phyloP scores from a whole-genome alignment of 495 filamentous ascomycete genomes.

The Aspergillus conjunctus region DNA sequence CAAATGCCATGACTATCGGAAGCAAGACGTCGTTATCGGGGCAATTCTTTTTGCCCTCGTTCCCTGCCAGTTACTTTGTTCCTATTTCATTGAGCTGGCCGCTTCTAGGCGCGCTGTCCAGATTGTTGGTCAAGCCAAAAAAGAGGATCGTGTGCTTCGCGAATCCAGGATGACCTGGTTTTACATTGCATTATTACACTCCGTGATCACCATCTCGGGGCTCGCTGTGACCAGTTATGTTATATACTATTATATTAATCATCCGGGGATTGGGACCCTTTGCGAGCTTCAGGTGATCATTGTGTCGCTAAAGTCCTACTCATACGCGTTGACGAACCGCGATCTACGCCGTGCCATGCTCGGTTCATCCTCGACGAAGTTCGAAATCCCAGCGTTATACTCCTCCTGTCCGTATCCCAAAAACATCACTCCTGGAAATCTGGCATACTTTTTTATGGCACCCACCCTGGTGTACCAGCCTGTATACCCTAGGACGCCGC shows the following conservation, averaged over 20 bases:
- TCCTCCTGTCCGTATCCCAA: slow-evolving; percentile 79
- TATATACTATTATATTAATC: slow-evolving; percentile 87
- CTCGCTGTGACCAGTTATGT: slow-evolving; percentile 77
- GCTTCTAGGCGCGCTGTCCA: slow-evolving; percentile 75
- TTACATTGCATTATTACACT: slow-evolving; percentile 74
- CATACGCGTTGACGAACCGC: slow-evolving; percentile 94
- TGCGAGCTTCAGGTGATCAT: slow-evolving; percentile 91
- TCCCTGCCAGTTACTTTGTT: slow-evolving; percentile 85
- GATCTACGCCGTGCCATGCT: slow-evolving; percentile 89
- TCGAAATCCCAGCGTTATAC: slow-evolving; percentile 78
- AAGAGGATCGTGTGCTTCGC: slow-evolving; percentile 49
- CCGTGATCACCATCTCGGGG: slow-evolving; percentile 79
- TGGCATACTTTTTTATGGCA: slow-evolving; percentile 95
- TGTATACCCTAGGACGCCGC: slow-evolving; percentile 79
- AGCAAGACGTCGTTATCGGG: slow-evolving; percentile 74
- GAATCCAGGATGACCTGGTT: slow-evolving; percentile 74
- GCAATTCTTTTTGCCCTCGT: slow-evolving; percentile 78
- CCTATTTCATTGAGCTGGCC: slow-evolving; percentile 81
- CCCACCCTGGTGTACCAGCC: slow-evolving; percentile 97
- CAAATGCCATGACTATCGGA: slow-evolving; percentile 83
- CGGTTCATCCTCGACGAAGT: slow-evolving; percentile 56
- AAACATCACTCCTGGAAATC: slow-evolving; percentile 84
- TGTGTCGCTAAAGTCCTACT: slow-evolving; percentile 92
- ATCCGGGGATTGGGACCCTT: slow-evolving; percentile 89
- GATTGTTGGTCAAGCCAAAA: slow-evolving; percentile 63